Evolutionary conservation across 768 basidiomycete genomes (phyloP), one percentile per base, ranked within the genome.

Genomic region (Psilocybe azurescens): DNA sequence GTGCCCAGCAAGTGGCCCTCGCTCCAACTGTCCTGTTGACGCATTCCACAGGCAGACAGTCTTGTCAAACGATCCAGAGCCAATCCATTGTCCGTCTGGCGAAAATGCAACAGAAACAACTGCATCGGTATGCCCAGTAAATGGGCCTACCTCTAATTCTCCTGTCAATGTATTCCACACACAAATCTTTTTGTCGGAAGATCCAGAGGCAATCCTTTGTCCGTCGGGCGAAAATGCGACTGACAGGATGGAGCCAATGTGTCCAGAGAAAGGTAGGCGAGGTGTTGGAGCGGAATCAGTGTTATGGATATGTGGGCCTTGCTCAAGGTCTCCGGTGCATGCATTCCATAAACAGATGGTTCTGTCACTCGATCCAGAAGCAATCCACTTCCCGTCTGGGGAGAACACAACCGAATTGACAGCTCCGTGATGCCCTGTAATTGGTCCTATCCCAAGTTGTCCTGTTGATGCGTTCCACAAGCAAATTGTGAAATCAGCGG

Each of bases 321-420:
- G 24, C 24, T 24, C 24, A 24, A 24, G 24, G 24, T 36, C 33
- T 11, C 20, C 20, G 0, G 14, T 47, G 9, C 10, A 6, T 36
- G 20, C 46, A 47, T 47, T 13, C 46, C 46, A 47, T 10, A 47
- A 6, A 20, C 73, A 63, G 18, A 78, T 67, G 29, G 71, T 76
- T 7, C 72, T 65, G 55, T 79, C 78, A 51, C 67, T 56, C 20
- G 79, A 80, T 11, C 75, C 75, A 33, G 79, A 78, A 3, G 70
- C 76, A 29, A 78, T 62, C 29, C 69, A 70, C 29, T 6, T 7
- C 2, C 58, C 66, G 58, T 72, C 69, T 18, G 63, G 64, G 16
- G 67, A 69, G 44, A 67, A 67, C 6, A 64, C 59, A 33, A 67
- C 69, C 14, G 69, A 67, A 10, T 29, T 32, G 18, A 71, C 65